Percentiles rank a stretch among this genome's conserved stretches.
Conservation (phyloP, 108 stramenopile species). For the Cyclotella distinguenda region DNA sequence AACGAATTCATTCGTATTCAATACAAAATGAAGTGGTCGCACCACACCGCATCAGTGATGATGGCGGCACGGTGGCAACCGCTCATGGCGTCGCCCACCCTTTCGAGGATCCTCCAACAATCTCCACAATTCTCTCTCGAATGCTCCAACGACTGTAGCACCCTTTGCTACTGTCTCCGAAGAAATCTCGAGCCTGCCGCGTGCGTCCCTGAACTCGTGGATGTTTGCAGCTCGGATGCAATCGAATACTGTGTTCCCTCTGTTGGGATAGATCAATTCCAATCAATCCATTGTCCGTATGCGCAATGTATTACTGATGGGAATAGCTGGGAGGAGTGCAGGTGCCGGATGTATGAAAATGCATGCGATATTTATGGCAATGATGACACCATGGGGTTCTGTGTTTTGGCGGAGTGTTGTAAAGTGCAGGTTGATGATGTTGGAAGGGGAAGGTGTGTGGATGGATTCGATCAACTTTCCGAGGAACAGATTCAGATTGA, state of each 20-base stretch:
- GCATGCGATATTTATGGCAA: neutral
- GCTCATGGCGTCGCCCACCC: no score
- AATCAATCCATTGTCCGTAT: constrained; percentile 4
- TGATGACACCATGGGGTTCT: neutral
- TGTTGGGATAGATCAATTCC: neutral
- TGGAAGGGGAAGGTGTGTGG: neutral
- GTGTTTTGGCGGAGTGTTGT: neutral
- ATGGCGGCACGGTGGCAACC: neutral
- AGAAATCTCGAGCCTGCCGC: neutral
- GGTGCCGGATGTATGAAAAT: neutral
- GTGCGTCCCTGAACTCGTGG: neutral
- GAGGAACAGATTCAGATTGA: no score
- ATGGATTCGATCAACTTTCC: no score
- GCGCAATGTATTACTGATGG: constrained; percentile 1
- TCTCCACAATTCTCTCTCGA: neutral
- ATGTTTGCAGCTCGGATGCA: neutral
- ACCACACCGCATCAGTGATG: neutral
- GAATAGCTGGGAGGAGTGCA: neutral
- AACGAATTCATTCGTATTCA: no score
- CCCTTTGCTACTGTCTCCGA: neutral
- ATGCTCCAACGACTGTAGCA: neutral
- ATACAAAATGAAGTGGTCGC: no score
- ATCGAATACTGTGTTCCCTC: constrained; percentile 6
- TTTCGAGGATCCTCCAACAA: no score
- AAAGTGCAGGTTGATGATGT: neutral